phyloP scores from a whole-genome alignment of 2,329 filamentous ascomycete genomes.

The Zymoseptoria pseudotritici region DNA sequence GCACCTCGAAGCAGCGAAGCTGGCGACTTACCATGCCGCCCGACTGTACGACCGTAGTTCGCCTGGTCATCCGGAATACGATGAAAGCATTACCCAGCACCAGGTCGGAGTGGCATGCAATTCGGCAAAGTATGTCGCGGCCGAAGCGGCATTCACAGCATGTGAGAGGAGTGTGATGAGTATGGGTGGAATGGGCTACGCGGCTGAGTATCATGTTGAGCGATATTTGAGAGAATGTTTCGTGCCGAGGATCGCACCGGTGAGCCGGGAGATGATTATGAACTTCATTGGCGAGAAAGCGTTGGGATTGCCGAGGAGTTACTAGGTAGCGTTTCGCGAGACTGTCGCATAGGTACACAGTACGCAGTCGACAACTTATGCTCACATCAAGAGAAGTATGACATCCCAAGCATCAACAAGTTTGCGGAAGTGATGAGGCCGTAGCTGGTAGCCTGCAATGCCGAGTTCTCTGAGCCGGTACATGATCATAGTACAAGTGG shows the following conservation, averaged over 20 bases:
- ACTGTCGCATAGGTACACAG: not conserved
- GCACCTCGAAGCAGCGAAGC: slow-evolving; percentile 54
- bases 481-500: no score
- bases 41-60: slow-evolving; percentile 48
- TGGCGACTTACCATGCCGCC: slow-evolving; percentile 55
- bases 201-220: slow-evolving; percentile 56
- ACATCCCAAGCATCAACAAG: no score
- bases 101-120: slow-evolving; percentile 50
- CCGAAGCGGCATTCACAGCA: slow-evolving; percentile 53
- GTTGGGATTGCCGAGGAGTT: slow-evolving; percentile 59
- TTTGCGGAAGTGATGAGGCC: no score
- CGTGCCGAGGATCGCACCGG: slow-evolving; percentile 53
- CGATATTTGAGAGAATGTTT: slow-evolving; percentile 53
- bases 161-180: slow-evolving; percentile 53
- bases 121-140: slow-evolving; percentile 51
- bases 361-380: not conserved
- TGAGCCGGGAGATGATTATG: slow-evolving; percentile 65
- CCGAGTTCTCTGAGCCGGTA: no score
- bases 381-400: no score
- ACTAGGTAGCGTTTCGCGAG: slow-evolving; percentile 34
- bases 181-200: slow-evolving; percentile 58
- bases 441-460: no score
- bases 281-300: slow-evolving; percentile 66
- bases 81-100: slow-evolving; percentile 36
- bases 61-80: slow-evolving; percentile 25